A percentile compares a stretch with the other conserved stretches of the same genome.
Evolutionary conservation across 1,284 basidiomycete species (phyloP).

Genomic region (Austroboletus sp.): DNA sequence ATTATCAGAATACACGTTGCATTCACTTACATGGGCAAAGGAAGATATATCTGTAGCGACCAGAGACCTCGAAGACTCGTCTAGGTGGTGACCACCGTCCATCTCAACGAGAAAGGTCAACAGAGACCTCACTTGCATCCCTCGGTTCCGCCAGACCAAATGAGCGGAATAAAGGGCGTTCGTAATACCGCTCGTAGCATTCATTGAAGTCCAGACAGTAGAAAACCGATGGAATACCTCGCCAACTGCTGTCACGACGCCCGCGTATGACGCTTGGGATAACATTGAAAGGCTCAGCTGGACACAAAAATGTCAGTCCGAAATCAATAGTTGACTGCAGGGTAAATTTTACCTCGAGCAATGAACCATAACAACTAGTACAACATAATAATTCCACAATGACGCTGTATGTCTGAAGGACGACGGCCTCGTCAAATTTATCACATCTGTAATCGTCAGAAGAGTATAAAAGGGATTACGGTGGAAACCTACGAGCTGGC

Average conservation of each 20-base stretch:
- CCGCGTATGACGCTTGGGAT: constrained; percentile 42
- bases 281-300: constrained; percentile 59
- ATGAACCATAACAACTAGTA: constrained; percentile 56
- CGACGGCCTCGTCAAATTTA: constrained; percentile 23
- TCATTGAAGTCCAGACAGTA: constrained; percentile 71
- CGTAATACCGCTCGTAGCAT: constrained; percentile 50
- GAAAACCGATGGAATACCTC: constrained; percentile 61
- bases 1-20: not conserved
- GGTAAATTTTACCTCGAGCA: constrained; percentile 52
- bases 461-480: not conserved
- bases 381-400: constrained; percentile 54
- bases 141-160: constrained; percentile 54
- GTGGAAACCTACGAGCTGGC: constrained; percentile 33
- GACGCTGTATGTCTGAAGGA: constrained; percentile 51
- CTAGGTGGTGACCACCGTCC: constrained; percentile 53
- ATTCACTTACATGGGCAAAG: constrained; percentile 52
- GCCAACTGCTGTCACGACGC: constrained; percentile 54
- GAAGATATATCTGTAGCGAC: constrained; percentile 52
- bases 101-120: constrained; percentile 57
- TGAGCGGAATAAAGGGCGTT: constrained; percentile 57
- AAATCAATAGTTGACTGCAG: not conserved
- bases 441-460: constrained; percentile 20
- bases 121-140: constrained; percentile 57
- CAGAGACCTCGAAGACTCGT: constrained; percentile 48
- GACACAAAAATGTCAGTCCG: constrained; percentile 6